Percentiles rank a stretch among this genome's conserved stretches.
Evolutionary conservation across 345 rosid species (phyloP).

Genomic region (Linum usitatissimum): DNA sequence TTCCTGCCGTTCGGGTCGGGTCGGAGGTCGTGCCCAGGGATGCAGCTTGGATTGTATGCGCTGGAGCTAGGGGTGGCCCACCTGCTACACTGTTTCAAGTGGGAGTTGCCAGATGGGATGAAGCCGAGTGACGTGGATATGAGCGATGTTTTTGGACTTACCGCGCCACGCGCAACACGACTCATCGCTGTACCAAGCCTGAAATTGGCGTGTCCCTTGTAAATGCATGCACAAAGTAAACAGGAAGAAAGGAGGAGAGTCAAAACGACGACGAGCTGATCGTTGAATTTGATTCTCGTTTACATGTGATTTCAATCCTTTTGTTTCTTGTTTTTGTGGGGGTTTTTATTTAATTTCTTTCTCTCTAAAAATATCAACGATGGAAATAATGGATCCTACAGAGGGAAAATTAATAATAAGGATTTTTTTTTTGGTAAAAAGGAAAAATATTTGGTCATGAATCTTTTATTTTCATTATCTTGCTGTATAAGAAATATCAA

Average conservation of each 20-base stretch:
- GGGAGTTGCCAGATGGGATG: slow-evolving; percentile 88
- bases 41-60: slow-evolving; percentile 81
- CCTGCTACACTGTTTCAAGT: slow-evolving; percentile 59
- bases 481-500: no score
- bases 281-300: no score
- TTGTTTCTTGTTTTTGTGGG: no score
- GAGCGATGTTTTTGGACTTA: slow-evolving; percentile 75
- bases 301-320: no score
- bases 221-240: neutral
- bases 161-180: slow-evolving; percentile 66
- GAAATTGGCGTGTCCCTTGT: slow-evolving; percentile 43
- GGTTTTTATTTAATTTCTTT: no score
- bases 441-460: no score
- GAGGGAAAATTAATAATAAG: no score
- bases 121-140: slow-evolving; percentile 77
- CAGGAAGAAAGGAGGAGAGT: neutral
- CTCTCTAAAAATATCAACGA: no score
- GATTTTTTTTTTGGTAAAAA: no score
- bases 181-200: slow-evolving; percentile 50
- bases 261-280: no score
- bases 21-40: slow-evolving; percentile 84
- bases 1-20: slow-evolving; percentile 90
- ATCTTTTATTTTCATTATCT: no score
- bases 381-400: no score
- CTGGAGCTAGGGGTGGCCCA: slow-evolving; percentile 64